Conservation (phyloP, 169 alveolate genomes). For the Eimeria acervulina region DNA sequence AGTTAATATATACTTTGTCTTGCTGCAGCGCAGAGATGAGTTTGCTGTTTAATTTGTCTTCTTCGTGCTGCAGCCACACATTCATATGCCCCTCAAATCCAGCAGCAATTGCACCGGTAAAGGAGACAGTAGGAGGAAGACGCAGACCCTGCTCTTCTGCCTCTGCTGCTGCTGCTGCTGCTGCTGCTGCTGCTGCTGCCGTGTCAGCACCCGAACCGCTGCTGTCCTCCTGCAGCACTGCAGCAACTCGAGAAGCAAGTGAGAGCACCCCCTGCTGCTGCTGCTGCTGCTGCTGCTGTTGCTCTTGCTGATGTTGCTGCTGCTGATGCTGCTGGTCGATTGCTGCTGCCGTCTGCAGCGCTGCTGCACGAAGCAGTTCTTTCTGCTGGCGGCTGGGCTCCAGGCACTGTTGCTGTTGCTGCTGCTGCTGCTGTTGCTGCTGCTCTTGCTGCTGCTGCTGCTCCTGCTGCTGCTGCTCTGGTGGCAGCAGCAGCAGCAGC, state of each 20-base stretch:
- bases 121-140: conserved; percentile 21
- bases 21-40: conserved; percentile 26
- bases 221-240: conserved; percentile 9
- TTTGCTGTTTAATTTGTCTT: not conserved
- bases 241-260: conserved; percentile 12
- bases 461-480: not conserved
- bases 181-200: conserved; percentile 12
- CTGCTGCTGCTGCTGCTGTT: not conserved
- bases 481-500: no score
- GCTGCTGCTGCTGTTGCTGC: conserved; percentile 62
- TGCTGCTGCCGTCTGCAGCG: no score
- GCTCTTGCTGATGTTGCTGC: not conserved
- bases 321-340: no score
- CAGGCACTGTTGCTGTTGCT: not conserved
- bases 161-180: conserved; percentile 46
- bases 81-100: conserved; percentile 28
- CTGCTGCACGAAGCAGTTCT: no score
- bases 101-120: not conserved
- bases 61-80: not conserved
- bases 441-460: conserved; percentile 43
- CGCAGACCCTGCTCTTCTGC: not conserved
- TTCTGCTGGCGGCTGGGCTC: not conserved
- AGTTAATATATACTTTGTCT: not conserved
- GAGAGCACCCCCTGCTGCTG: no score
- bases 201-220: not conserved